A percentile compares a stretch with the other conserved stretches of the same genome.
Evolutionary conservation across 2,329 filamentous ascomycete species (phyloP).

Genomic region (Parastagonospora nodorum): DNA sequence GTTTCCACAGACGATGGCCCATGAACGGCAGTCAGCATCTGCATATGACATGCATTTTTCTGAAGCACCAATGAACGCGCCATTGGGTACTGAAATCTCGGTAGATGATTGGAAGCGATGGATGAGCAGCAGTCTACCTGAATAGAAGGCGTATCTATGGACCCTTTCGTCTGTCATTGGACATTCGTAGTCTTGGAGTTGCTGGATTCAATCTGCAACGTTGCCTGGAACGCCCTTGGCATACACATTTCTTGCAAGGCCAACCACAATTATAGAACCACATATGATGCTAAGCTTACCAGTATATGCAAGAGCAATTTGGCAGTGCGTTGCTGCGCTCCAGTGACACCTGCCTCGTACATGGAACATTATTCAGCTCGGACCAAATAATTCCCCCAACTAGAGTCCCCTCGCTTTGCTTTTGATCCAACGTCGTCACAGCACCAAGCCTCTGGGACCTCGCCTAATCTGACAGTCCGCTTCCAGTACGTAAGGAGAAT

Average conservation of each 20-base stretch:
- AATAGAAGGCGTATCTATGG: not conserved
- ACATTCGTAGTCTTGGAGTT: not conserved
- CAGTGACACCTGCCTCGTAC: not conserved
- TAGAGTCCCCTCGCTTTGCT: not conserved
- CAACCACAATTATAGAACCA: no score
- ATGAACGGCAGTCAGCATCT: not conserved
- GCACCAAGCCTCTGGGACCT: not conserved
- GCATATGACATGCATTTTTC: constrained; percentile 1
- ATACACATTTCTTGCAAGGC: no score
- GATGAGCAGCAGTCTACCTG: constrained; percentile 3
- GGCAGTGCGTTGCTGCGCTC: not conserved
- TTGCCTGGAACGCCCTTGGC: not conserved
- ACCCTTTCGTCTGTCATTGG: not conserved
- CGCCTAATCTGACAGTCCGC: not conserved
- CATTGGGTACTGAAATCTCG: not conserved
- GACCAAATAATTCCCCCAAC: no score
- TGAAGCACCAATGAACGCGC: not conserved
- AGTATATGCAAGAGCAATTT: not conserved
- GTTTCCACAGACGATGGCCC: constrained; percentile 1
- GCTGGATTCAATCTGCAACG: not conserved
- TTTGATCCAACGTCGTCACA: not conserved
- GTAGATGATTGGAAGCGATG: constrained; percentile 4
- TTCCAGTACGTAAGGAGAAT: constrained; percentile 6
- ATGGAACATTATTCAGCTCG: not conserved
- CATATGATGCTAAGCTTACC: not conserved